Evolutionary conservation across 2,329 filamentous ascomycete species (phyloP), one percentile per base, ranked within the genome.

Genomic region (Aquanectria penicillioides): DNA sequence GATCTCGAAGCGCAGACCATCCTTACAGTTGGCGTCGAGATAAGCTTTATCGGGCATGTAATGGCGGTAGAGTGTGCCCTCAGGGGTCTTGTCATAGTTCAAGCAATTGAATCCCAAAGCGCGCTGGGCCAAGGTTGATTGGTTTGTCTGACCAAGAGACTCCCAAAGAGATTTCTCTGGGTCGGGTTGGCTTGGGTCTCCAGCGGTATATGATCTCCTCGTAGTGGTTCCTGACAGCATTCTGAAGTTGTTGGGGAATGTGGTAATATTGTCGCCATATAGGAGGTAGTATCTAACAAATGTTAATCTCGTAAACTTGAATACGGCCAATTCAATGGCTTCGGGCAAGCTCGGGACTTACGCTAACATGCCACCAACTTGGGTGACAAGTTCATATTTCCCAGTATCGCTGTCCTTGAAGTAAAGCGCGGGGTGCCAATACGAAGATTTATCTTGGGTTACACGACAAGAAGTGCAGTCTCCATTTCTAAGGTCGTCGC

Each of bases 91-190:
- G 26, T 68, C 70, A 73, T 97, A 97, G 85, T 98, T 89, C 60
- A 99, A 79, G 77, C 95, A 98, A 82, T 98, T 98, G 85, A 97
- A 97, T 4, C 95, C 94, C 23, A 97, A 69, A 9, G 94, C 92
- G 61, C 94, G 93, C 80, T 97, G 90, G 47, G 79, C 80, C 31
- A 97, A 84, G 49, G 88, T 85, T 13, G 77, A 75, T 79, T 97
- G 93, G 41, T 72, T 76, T 10, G 89, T 90, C 69, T 86, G 84
- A 59, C 89, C 85, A 5, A 87, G 78, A 2, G 76, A 72, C 20
- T 76, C 76, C 94, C 94, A 97, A 20, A 76, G 63, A 11, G 91
- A 93, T 77, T 93, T 92, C 60, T 78, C 77, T 3, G 86, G 81
- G 64, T 89, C 86, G 20, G 86, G 83, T 33, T 86, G 80, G 66